These are phyloP conservation scores for Podospora anserina DNA, from an alignment of 495 filamentous ascomycete genomes.

Conservation along the genomic window DNA sequence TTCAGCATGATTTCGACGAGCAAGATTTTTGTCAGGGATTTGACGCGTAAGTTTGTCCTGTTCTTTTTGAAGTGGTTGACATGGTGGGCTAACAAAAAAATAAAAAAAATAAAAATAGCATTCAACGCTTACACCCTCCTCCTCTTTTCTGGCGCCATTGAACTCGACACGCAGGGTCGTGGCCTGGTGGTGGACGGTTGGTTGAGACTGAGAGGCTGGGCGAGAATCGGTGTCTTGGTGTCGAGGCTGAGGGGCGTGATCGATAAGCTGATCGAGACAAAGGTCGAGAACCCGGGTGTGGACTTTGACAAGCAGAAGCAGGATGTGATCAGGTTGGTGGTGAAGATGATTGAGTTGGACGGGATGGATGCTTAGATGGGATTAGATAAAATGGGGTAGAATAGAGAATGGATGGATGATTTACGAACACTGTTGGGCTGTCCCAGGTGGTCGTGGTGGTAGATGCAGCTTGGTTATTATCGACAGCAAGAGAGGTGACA, in stretches of 20 bases:
- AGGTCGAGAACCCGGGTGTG: conserved; percentile 70
- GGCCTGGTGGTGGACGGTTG: conserved; percentile 92
- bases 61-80: not conserved
- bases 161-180: conserved; percentile 80
- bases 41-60: conserved; percentile 66
- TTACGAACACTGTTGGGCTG: not conserved
- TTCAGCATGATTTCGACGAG: conserved; percentile 87
- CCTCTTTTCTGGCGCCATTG: conserved; percentile 82
- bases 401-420: not conserved
- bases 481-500: not conserved
- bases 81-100: conserved; percentile 2
- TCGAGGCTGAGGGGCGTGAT: conserved; percentile 79
- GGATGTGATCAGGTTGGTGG: conserved; percentile 72
- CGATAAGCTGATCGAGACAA: conserved; percentile 72
- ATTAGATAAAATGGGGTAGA: not conserved
- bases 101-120: conserved; percentile 43
- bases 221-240: conserved; percentile 86
- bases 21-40: conserved; percentile 82
- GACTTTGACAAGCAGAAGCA: conserved; percentile 48
- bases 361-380: conserved; percentile 62
- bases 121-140: conserved; percentile 89
- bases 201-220: conserved; percentile 88
- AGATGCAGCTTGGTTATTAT: not conserved
- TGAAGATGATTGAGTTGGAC: conserved; percentile 79
- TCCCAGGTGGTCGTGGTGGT: too few relatives aligned